Base-by-base conservation (phyloP, 257 asterid genomes). In the Perilla frutescens region DNA sequence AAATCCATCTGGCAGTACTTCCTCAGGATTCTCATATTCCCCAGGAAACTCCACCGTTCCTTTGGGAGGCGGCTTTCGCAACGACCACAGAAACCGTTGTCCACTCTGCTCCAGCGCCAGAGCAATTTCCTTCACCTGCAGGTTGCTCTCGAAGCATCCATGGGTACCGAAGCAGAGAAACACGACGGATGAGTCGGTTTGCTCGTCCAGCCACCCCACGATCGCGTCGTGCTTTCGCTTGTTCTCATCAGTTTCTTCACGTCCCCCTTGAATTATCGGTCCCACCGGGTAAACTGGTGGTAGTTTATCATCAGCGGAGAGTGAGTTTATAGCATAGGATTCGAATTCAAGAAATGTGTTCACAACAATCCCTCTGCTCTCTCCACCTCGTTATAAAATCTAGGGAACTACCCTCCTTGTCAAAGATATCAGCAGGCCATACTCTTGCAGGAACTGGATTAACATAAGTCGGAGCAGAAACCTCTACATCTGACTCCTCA, bases 141-240 rank as follows among this genome's bases (percentile, higher is more conserved):
- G 89, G 0, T 48, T 62, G 2, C 14, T 37, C 0, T 50, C 76
- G 10, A 82, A 77, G 20, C 37, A 45, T 0, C 87, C 89, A 0
- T 2, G 5, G 20, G 77, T 80, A 2, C 89, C 89, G n/a, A 84
- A 84, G 20, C 89, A 84, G 1, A 84, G 78, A 44, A 79, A 82
- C 61, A 82, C 80, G 0, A 83, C 87, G 0, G 85, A 77, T 9
- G 55, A 70, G 8, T 39, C 55, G 4, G 86, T 83, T 8, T 82
- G 87, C 1, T 51, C 29, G 43, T 84, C 82, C 1, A 84, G 85
- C 85, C 85, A 84, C 14, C 2, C 8, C 14, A 53, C 36, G 49
- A 78, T 76, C 12, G 55, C 77, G 0, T 5, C 60, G 0, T 63
- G 9, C 3, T 58, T 59, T 7, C 3, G 54, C 31, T n/a, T 58